Evolutionary conservation across 2,329 filamentous ascomycete genomes (phyloP), one percentile per base, ranked within the genome.

Genomic region (Atkinsonella texensis): DNA sequence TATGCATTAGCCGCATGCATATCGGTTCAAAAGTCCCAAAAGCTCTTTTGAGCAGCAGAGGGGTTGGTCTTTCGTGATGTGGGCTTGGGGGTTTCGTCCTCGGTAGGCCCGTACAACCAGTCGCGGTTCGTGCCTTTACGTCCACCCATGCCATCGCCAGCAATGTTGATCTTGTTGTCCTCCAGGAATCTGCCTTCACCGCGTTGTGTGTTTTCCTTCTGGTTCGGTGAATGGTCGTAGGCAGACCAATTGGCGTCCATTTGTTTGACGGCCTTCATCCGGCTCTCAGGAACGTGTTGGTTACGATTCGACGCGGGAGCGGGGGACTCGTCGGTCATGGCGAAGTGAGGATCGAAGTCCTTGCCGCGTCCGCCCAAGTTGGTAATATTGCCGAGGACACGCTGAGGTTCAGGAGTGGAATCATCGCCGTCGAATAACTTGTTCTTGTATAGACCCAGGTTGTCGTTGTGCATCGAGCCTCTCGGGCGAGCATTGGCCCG

Each of bases 331-430:
- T 95, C 89, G 7, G 76, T 74, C 71, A 94, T 83, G 49, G 75
- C 74, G 72, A 89, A 95, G 60, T 95, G 87, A 18, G 82, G 68
- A 47, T 83, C 82, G 59, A 94, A 90, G 64, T 87, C 80, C 67
- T 90, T 88, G 62, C 74, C 76, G 51, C 87, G 84, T 65, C 84
- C 79, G 62, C 83, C 80, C 53, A 83, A 75, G 67, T 91, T 88
- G 55, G 84, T 86, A 52, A 87, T 80, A 59, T 83, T 81, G 47
- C 76, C 77, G 11, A 87, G 74, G 10, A 83, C 68, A 13, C 70
- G 60, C 48, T 70, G 67, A 12, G 68, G 63, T 2, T 59, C 67
- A 13, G 71, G 62, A 32, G 62, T 67, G 40, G 62, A 63, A 43
- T 74, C 75, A 35, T 80, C 77, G 47, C 81, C 76, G 53, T 79